Evolutionary conservation across 2,329 filamentous ascomycete species (phyloP).

Genomic region (Zelopaecilomyces penicillatus): DNA sequence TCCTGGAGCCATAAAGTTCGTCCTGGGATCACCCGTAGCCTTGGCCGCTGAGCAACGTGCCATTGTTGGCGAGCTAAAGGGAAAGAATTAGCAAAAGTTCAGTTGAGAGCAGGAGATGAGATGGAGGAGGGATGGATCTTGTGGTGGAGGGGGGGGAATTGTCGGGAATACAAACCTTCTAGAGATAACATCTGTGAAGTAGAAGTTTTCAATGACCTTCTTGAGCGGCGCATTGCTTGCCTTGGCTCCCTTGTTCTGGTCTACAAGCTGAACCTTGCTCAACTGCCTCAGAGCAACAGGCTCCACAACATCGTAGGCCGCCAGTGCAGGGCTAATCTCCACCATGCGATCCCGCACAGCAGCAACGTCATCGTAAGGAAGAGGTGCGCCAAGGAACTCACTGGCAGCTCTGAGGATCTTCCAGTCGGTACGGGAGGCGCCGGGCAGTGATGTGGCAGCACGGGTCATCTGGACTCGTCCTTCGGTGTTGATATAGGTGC

Average conservation of each 20-base stretch:
- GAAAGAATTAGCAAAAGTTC: constrained; percentile 14
- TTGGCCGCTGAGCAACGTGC: constrained; percentile 93
- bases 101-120: neutral
- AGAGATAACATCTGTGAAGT: constrained; percentile 94
- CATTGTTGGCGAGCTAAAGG: constrained; percentile 87
- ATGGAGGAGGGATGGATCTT: neutral
- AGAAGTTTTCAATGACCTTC: constrained; percentile 91
- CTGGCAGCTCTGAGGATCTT: constrained; percentile 93
- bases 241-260: constrained; percentile 87
- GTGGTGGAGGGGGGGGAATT: neutral
- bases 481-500: constrained; percentile 96
- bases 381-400: constrained; percentile 78
- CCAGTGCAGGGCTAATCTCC: constrained; percentile 84
- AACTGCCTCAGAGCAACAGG: constrained; percentile 63
- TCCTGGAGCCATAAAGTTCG: constrained; percentile 70
- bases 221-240: constrained; percentile 65
- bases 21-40: constrained; percentile 68
- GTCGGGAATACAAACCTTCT: constrained; percentile 60
- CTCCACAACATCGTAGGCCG: constrained; percentile 87
- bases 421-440: constrained; percentile 92
- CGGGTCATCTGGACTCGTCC: constrained; percentile 92
- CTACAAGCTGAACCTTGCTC: constrained; percentile 90
- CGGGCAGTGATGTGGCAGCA: constrained; percentile 78
- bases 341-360: constrained; percentile 86
- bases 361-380: constrained; percentile 90